Percentiles rank a stretch among this genome's conserved stretches.
Evolutionary conservation across 805 yeast genomes (phyloP).

Genomic region (Ogataea glucozyma): DNA sequence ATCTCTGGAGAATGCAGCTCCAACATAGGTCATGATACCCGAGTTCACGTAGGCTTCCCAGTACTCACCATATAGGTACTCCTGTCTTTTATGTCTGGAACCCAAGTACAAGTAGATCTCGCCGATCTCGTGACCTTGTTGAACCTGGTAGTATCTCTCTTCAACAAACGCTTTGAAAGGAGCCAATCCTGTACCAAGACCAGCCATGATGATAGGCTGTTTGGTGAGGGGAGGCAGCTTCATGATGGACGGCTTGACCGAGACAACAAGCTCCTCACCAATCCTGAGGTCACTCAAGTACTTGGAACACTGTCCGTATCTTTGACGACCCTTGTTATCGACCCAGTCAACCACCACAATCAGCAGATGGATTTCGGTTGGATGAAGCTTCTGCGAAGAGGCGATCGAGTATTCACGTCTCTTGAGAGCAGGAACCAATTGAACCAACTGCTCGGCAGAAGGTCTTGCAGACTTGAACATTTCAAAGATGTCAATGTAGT

Average conservation of each 20-base stretch:
- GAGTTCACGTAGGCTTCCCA: constrained; percentile 97
- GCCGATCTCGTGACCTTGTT: constrained; percentile 88
- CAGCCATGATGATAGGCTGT: constrained; percentile 95
- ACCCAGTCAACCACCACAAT: constrained; percentile 97
- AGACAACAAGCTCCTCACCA: constrained; percentile 87
- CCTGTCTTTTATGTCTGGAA: constrained; percentile 93
- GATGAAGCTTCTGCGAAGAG: constrained; percentile 90
- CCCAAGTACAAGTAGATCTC: constrained; percentile 86
- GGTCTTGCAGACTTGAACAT: constrained; percentile 86
- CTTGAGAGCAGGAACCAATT: constrained; percentile 80
- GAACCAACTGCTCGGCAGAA: constrained; percentile 62
- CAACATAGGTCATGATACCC: constrained; percentile 88
- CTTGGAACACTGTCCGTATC: constrained; percentile 94
- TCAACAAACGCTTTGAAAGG: constrained; percentile 98
- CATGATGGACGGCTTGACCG: constrained; percentile 97
- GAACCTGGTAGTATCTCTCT: constrained; percentile 90
- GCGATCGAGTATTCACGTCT: constrained; percentile 98
- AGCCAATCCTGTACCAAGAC: constrained; percentile 96
- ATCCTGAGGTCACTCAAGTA: constrained; percentile 75
- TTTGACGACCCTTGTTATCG: constrained; percentile 78
- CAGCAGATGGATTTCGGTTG: constrained; percentile 85
- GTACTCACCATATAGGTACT: constrained; percentile 91
- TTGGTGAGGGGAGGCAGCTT: constrained; percentile 84
- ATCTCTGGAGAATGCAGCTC: constrained; percentile 98
- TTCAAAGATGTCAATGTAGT: constrained; percentile 78